Evolutionary conservation across 805 yeast genomes (phyloP).

Genomic region (Yarrowia yakushimensis): DNA sequence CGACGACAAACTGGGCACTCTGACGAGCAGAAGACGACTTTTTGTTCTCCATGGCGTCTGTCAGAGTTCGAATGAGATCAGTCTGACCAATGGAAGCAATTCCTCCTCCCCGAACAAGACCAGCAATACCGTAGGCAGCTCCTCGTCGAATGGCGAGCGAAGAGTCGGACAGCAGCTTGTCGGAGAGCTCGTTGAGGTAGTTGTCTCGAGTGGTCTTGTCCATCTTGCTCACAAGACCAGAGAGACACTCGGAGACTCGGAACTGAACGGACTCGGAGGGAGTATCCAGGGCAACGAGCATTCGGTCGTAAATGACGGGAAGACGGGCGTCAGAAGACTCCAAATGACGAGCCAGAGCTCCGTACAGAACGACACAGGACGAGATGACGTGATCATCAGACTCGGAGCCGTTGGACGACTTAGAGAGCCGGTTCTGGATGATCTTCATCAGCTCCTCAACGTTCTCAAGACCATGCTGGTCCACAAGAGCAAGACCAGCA

Average conservation of each 20-base stretch:
- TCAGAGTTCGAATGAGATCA: conserved; percentile 70
- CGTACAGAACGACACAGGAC: conserved; percentile 80
- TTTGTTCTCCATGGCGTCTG: conserved; percentile 85
- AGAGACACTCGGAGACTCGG: conserved; percentile 81
- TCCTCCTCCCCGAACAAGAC: conserved; percentile 87
- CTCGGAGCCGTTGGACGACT: conserved; percentile 44
- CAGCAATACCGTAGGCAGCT: conserved; percentile 95
- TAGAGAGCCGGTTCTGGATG: conserved; percentile 58
- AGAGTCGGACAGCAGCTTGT: conserved; percentile 50
- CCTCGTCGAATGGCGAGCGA: conserved; percentile 66
- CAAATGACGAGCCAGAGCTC: conserved; percentile 85
- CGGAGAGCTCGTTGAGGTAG: conserved; percentile 58
- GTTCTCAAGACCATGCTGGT: conserved; percentile 55
- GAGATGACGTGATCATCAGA: conserved; percentile 65
- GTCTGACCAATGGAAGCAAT: conserved; percentile 68
- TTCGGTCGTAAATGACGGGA: conserved; percentile 57
- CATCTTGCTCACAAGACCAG: conserved; percentile 70
- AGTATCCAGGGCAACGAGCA: conserved; percentile 71
- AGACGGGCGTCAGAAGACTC: conserved; percentile 63
- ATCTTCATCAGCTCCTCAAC: conserved; percentile 76
- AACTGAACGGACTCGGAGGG: conserved; percentile 88
- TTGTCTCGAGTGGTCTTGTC: conserved; percentile 44
- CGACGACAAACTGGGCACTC: conserved; percentile 83
- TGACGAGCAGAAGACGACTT: conserved; percentile 71
- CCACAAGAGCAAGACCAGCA: conserved; percentile 77